Base-by-base conservation (phyloP, 129 eudicot species). In the Flaveria trinervia region DNA sequence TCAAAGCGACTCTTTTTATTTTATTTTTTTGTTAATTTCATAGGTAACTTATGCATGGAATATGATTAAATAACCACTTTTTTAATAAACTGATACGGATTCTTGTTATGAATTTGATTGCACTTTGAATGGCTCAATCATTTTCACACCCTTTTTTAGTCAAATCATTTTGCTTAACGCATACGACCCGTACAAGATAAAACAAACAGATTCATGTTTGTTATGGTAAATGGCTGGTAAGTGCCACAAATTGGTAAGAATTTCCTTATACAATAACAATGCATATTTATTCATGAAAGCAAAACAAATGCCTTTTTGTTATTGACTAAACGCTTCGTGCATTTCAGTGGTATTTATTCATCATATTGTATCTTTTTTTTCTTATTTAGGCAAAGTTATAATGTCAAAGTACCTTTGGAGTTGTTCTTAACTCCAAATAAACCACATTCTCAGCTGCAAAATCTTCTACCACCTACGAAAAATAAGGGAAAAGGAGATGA, bases 391-490 rank as follows among this genome's bases (percentile, higher is more conserved):
- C 26, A 17, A 72, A 72, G 72, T 62, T 72, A 72, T 12, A 54
- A 67, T 8, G 25, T 57, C 67, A 15, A 39, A 57, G 51, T 81
- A 94, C 98, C 98, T 93, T 93, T 49, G 98, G 98, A 67, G 98
- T 94, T 41, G 98, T 94, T 84, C 98, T 94, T 71, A 94, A 66
- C 82, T 94, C 97, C 88, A 94, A 84, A 70, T 94, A 94, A 71
- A 94, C 91, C 77, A 91, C 97, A 79, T 94, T 94, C 57, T 94
- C 98, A n/a, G 93, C 85, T 73, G 97, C 97, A 82, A 94, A 94
- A 86, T 94, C 98, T 83, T 94, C 97, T 77, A 93, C 83, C 28
- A 91, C 97, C 98, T 94, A 76, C 65, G 51, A 60, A n/a, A 23
- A 10, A 43, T 36, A 10, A 71, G 33, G 10, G 45, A 52, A 52